A percentile compares a stretch with the other conserved stretches of the same genome.
phyloP scores from a whole-genome alignment of 768 basidiomycete species.

The Calocybe indica region DNA sequence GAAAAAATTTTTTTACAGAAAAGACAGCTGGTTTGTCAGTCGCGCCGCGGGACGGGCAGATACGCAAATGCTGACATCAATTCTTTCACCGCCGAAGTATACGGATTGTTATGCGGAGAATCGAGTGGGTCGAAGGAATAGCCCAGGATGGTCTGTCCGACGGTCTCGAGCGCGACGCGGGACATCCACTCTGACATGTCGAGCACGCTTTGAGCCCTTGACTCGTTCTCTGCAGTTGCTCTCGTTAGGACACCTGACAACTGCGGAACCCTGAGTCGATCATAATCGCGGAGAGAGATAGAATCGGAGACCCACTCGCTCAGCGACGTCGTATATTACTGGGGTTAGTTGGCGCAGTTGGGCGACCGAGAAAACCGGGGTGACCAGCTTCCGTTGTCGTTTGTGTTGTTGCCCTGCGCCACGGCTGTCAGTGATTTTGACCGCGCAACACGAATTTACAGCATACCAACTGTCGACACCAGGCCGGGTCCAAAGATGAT shows the following conservation, averaged over 20 bases:
- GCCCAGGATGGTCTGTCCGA: slow-evolving; percentile 37
- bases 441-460: not conserved
- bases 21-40: not conserved
- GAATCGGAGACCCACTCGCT: slow-evolving; percentile 27
- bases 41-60: too few relatives aligned
- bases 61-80: slow-evolving; percentile 28
- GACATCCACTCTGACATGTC: slow-evolving; percentile 45
- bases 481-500: slow-evolving; percentile 42
- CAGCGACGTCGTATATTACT: slow-evolving; percentile 36
- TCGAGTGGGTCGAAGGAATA: slow-evolving; percentile 44
- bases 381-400: slow-evolving; percentile 42
- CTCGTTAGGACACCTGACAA: slow-evolving; percentile 20
- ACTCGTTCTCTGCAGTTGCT: slow-evolving; percentile 11
- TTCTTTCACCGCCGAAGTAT: slow-evolving; percentile 38
- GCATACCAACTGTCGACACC: slow-evolving; percentile 31
- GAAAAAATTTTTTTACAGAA: slow-evolving; percentile 1
- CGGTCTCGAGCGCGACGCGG: slow-evolving; percentile 36
- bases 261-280: slow-evolving; percentile 10
- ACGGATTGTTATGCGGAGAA: slow-evolving; percentile 33
- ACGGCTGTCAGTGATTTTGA: not conserved
- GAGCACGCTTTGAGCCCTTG: slow-evolving; percentile 18
- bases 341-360: slow-evolving; percentile 40
- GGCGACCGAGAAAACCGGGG: slow-evolving; percentile 38
- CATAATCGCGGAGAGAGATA: not conserved
- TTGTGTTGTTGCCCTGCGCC: slow-evolving; percentile 35